Base-by-base conservation (phyloP, 2,329 filamentous ascomycete species). In the Monilinia laxa region DNA sequence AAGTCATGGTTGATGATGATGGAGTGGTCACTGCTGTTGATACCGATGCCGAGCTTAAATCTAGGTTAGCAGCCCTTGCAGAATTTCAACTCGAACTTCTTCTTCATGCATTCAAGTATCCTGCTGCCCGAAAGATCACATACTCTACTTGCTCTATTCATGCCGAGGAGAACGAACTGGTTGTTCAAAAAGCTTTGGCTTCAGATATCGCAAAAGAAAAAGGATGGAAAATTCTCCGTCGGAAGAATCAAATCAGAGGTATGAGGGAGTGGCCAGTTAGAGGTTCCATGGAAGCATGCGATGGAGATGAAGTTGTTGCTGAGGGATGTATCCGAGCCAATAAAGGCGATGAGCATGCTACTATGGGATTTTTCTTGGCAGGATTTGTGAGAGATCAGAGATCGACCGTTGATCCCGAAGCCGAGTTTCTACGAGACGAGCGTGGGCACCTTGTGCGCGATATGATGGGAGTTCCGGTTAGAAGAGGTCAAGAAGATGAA, bases 301-400 rank as follows among this genome's bases (percentile, higher is more conserved):
- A 73, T 5, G 84, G 83, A 1, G 80, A 87, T 62, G 75, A 81
- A 52, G 78, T 81, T 3, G 76, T 91, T 1, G 85, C 88, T 7
- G 88, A 94, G 35, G 90, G 85, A 3, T 97, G 93, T 74, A 89
- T 97, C 66, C 83, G 94, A 67, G 91, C 92, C 42, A 89, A 90
- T 77, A 91, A 93, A 72, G 90, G 87, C 35, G 92, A 94, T 72
- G 88, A 88, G 12, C 86, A 90, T 70, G 92, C 93, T 0, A 91
- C 93, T 0, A 97, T 97, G 85, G 94, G 95, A 0, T 98, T 99
- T 78, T 99, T 99, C 73, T 91, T 97, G 25, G 92, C 87, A n/a
- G 92, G 85, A 0, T 97, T 99, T 78, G 84, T 92, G 3, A 82
- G 91, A 67, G 72, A 75, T 58, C 18, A 64, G 25, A 35, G 20